Conservation (phyloP, 106 monocot species). For the Posidonia australis region DNA sequence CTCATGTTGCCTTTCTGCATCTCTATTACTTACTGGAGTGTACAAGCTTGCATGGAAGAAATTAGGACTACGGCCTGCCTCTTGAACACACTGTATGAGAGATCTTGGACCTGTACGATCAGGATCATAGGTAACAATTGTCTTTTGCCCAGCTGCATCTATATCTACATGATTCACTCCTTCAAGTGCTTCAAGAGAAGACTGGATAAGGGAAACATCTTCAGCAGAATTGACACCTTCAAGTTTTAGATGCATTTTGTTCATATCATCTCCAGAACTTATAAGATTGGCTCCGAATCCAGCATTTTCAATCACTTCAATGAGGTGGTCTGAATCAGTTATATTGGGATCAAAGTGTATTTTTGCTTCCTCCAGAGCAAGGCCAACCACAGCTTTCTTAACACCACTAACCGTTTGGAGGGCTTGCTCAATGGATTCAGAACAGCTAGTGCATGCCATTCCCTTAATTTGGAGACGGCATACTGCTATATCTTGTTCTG, state of each 20-base stretch:
- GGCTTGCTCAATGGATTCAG: no score
- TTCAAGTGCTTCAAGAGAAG: slow-evolving; percentile 53
- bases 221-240: slow-evolving; percentile 35
- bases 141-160: slow-evolving; percentile 32
- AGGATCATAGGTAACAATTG: slow-evolving; percentile 63
- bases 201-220: slow-evolving; percentile 42
- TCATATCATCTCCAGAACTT: slow-evolving; percentile 60
- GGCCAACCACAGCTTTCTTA: slow-evolving; percentile 81
- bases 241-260: no score
- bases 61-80: slow-evolving; percentile 27
- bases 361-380: slow-evolving; percentile 94
- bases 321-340: no score
- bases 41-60: slow-evolving; percentile 55
- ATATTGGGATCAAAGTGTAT: slow-evolving; percentile 84
- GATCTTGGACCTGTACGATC: slow-evolving; percentile 77
- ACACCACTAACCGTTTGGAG: slow-evolving; percentile 61
- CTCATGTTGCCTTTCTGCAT: slow-evolving; percentile 46
- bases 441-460: slow-evolving; percentile 92
- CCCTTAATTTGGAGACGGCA: slow-evolving; percentile 80
- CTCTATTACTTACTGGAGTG: slow-evolving; percentile 41
- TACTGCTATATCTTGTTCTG: slow-evolving; percentile 57
- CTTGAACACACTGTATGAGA: slow-evolving; percentile 59
- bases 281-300: slow-evolving; percentile 82
- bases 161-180: no score
- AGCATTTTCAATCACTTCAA: slow-evolving; percentile 75